These are phyloP conservation scores for Podospora australis DNA, from an alignment of 495 filamentous ascomycete species.

Conservation along the genomic window DNA sequence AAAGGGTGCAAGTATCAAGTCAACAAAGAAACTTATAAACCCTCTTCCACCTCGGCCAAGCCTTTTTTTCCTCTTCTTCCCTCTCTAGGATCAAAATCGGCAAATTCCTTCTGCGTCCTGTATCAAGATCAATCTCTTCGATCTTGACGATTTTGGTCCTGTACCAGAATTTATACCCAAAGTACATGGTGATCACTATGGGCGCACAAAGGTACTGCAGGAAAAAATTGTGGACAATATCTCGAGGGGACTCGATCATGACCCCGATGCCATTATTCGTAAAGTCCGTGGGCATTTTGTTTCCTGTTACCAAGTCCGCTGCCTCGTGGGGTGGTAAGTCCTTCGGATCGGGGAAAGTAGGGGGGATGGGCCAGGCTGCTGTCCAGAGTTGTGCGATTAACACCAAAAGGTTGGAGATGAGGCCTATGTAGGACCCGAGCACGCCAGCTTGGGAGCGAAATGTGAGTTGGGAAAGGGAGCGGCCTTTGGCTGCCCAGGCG, in stretches of 20 bases:
- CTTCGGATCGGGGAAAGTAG: not conserved
- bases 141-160: slow-evolving; percentile 58
- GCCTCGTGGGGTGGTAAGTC: slow-evolving; percentile 26
- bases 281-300: slow-evolving; percentile 29
- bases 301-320: not conserved
- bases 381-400: slow-evolving; percentile 92
- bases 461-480: slow-evolving; percentile 65
- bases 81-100: slow-evolving; percentile 52
- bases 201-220: slow-evolving; percentile 74
- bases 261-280: slow-evolving; percentile 30
- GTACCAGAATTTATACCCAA: slow-evolving; percentile 74
- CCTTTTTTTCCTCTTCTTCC: slow-evolving; percentile 68
- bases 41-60: slow-evolving; percentile 85
- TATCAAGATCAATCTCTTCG: slow-evolving; percentile 76
- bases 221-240: slow-evolving; percentile 58
- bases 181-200: slow-evolving; percentile 67
- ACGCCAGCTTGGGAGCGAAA: slow-evolving; percentile 77
- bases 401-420: slow-evolving; percentile 73
- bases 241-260: not conserved
- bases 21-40: slow-evolving; percentile 52
- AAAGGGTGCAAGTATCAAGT: too few species aligned
- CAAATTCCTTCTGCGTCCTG: slow-evolving; percentile 55
- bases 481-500: slow-evolving; percentile 66
- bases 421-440: slow-evolving; percentile 76
- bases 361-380: slow-evolving; percentile 64